Base-by-base conservation (phyloP, 2,329 filamentous ascomycete species). In the Alternaria tenuissima region DNA sequence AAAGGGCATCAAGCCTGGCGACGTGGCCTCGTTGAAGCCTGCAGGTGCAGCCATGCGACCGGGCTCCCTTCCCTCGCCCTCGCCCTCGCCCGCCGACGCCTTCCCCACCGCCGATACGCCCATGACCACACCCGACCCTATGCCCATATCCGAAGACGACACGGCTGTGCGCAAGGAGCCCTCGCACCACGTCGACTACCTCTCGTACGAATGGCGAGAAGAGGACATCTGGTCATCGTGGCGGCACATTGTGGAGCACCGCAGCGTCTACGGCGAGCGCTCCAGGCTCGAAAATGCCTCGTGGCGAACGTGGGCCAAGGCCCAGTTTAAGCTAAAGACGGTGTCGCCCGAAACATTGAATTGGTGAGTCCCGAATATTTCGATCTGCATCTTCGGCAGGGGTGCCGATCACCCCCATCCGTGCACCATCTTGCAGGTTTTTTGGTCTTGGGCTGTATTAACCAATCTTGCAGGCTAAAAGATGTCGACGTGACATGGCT, bases 181-280 rank as follows among this genome's bases (percentile, higher is more conserved):
- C 2, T 93, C 93, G 46, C 86, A 93, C 66, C 93, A 97, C 79
- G 94, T 97, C n/a, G 94, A 97, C 80, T 97, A 97, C 75, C 86
- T 97, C 47, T 96, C 94, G 18, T 92, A 98, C 75, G 88, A 94
- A 63, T 97, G 94, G 92, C 88, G 87, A 64, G 93, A 97, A 79
- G 94, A 98, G 78, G 94, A 99, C 79, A 96, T 98, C 26, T 98
- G 94, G 94, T 90, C 92, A 6, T 97, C 94, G 1, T 98, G 95
- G 95, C 89, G 93, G 75, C 95, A 96, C 76, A 92, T 98, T 69
- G 89, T 94, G 16, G 89, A 91, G 28, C 91, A 92, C 71, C 86
- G 90, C 70, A 88, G 88, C 61, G 87, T 92, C 54, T 96, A 96
- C 66, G 89, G 88, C 69, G 94, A 97, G 77, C 87, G 91, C 36